Evolutionary conservation across 129 eudicot genomes (phyloP).

Genomic region (Gnaphalium uliginosum): DNA sequence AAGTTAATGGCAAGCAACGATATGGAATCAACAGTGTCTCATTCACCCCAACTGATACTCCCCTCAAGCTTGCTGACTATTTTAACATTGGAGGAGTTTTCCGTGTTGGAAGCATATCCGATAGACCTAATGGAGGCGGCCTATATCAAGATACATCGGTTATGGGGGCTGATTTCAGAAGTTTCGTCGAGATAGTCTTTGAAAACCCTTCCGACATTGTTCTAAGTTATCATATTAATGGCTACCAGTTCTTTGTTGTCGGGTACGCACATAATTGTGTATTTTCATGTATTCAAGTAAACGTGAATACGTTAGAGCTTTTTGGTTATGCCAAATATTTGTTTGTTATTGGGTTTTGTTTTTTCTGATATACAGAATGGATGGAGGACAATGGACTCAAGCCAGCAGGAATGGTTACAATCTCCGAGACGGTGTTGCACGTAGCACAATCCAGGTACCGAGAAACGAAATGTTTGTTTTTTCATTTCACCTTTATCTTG

Average conservation of each 20-base stretch:
- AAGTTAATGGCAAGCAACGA: slow-evolving; percentile 44
- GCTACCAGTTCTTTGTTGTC: slow-evolving; percentile 87
- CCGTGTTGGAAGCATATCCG: slow-evolving; percentile 72
- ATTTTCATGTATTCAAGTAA: background rate
- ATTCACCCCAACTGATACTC: slow-evolving; percentile 43
- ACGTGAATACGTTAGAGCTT: background rate
- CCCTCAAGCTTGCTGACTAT: slow-evolving; percentile 52
- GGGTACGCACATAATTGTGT: slow-evolving; percentile 51
- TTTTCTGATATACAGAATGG: slow-evolving; percentile 60
- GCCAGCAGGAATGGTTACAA: slow-evolving; percentile 75
- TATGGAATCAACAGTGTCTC: slow-evolving; percentile 58
- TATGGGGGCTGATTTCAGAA: slow-evolving; percentile 71
- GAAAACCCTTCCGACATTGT: slow-evolving; percentile 70
- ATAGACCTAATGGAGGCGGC: slow-evolving; percentile 69
- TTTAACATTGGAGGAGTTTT: slow-evolving; percentile 85
- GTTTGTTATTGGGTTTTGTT: background rate
- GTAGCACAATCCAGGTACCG: slow-evolving; percentile 79
- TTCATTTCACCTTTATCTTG: background rate
- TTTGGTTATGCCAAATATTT: background rate
- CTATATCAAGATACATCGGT: slow-evolving; percentile 71
- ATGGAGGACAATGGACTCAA: slow-evolving; percentile 81
- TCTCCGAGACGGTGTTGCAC: slow-evolving; percentile 83
- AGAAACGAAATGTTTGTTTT: slow-evolving; percentile 1
- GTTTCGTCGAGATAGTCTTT: slow-evolving; percentile 78
- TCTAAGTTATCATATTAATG: slow-evolving; percentile 82